phyloP scores from a whole-genome alignment of 345 rosid genomes.

The Ricinus communis region DNA sequence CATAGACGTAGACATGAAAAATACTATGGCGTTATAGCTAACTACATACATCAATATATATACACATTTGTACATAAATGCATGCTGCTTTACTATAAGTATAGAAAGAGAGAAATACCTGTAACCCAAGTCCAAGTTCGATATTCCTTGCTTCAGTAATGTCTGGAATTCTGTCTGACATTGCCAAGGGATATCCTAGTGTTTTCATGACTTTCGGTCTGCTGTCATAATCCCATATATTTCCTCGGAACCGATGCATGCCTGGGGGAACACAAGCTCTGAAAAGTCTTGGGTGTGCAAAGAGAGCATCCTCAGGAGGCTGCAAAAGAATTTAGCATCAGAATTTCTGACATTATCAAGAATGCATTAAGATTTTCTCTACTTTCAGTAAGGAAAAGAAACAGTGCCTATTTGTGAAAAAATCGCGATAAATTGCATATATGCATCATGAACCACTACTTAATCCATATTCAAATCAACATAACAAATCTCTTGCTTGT shows the following conservation, averaged over 20 bases:
- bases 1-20: not conserved
- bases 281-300: slow-evolving; percentile 90
- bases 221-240: slow-evolving; percentile 91
- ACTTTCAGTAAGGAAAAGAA: not conserved
- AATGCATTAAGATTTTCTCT: not conserved
- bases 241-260: slow-evolving; percentile 95
- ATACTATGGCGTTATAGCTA: not conserved
- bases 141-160: slow-evolving; percentile 92
- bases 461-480: not conserved
- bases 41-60: not conserved
- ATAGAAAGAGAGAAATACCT: slow-evolving; percentile 46
- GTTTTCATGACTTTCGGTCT: slow-evolving; percentile 73
- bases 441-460: not conserved
- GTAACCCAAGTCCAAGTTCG: slow-evolving; percentile 92
- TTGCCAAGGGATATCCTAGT: slow-evolving; percentile 68
- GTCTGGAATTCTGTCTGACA: slow-evolving; percentile 73
- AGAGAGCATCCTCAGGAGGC: slow-evolving; percentile 96
- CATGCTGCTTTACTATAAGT: not conserved
- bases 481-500: slow-evolving; percentile 7
- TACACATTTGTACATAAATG: not conserved
- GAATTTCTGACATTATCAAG: slow-evolving; percentile 5
- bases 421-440: not conserved
- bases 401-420: too few relatives aligned
- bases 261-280: slow-evolving; percentile 98
- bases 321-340: slow-evolving; percentile 27